These are phyloP conservation scores for Penicillium psychrosexuale DNA, from an alignment of 2,329 filamentous ascomycete genomes.

Conservation along the genomic window DNA sequence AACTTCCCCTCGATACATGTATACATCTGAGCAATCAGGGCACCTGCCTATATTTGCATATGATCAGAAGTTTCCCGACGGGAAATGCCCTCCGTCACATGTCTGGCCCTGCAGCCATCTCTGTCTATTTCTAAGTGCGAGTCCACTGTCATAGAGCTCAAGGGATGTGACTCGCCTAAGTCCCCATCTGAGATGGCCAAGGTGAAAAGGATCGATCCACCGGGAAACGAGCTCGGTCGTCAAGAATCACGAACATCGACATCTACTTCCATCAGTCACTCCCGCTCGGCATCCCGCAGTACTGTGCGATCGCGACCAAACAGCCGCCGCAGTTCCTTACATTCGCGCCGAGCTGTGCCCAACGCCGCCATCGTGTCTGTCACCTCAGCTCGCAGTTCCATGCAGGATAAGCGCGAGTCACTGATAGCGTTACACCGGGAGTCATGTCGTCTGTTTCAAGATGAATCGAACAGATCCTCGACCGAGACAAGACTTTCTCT, in stretches of 20 bases:
- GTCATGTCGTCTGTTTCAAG: conserved; percentile 42
- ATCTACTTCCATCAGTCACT: conserved; percentile 28
- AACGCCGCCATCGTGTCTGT: conserved; percentile 27
- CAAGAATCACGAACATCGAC: conserved; percentile 30
- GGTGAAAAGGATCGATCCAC: conserved; percentile 16
- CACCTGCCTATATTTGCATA: conserved; percentile 1
- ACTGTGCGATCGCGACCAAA: conserved; percentile 29
- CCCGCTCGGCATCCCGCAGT: conserved; percentile 36
- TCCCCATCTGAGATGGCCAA: conserved; percentile 16
- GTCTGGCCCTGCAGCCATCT: conserved; percentile 18
- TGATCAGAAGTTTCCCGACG: conserved; percentile 1
- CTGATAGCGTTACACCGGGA: conserved; percentile 41
- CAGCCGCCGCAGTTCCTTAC: conserved; percentile 29
- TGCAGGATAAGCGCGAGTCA: conserved; percentile 32
- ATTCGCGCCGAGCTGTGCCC: conserved; percentile 28
- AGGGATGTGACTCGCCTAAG: conserved; percentile 11
- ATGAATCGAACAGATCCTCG: conserved; percentile 5
- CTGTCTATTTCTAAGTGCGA: conserved; percentile 14
- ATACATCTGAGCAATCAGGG: background rate
- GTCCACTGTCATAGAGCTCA: conserved; percentile 14
- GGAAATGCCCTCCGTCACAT: conserved; percentile 30
- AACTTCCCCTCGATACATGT: background rate
- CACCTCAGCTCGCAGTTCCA: conserved; percentile 16
- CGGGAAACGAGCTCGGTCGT: conserved; percentile 3
- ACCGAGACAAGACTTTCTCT: conserved; percentile 1